Evolutionary conservation across 2,329 filamentous ascomycete species (phyloP).

Genomic region (Ceratocystis harringtonii): DNA sequence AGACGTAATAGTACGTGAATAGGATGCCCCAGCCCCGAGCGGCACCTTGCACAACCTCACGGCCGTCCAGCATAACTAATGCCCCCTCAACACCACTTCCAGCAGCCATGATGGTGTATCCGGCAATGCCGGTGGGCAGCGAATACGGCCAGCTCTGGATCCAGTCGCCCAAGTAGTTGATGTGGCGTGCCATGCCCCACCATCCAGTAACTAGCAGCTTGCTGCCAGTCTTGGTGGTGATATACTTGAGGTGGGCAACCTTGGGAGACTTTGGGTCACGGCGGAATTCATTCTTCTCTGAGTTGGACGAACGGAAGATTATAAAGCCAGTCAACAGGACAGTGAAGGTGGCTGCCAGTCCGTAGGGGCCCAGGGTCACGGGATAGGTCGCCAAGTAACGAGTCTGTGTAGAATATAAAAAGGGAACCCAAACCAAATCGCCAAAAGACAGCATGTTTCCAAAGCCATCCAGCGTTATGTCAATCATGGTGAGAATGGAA

Average conservation of each 20-base stretch:
- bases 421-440: conserved; percentile 85
- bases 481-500: conserved; percentile 82
- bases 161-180: conserved; percentile 96
- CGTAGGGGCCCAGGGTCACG: conserved; percentile 55
- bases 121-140: conserved; percentile 70
- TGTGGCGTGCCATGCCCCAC: conserved; percentile 85
- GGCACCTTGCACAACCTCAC: conserved; percentile 53
- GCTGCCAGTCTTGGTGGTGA: conserved; percentile 69
- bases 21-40: conserved; percentile 72
- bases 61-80: conserved; percentile 42
- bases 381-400: conserved; percentile 77
- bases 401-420: conserved; percentile 70
- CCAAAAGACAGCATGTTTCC: conserved; percentile 92
- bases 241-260: conserved; percentile 67
- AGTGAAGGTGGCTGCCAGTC: conserved; percentile 47
- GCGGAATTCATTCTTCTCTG: conserved; percentile 87
- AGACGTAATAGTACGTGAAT: conserved; percentile 85
- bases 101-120: conserved; percentile 54
- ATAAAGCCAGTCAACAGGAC: conserved; percentile 63
- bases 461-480: conserved; percentile 84
- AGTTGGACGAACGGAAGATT: conserved; percentile 89
- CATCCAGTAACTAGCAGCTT: conserved; percentile 73
- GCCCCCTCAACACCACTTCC: conserved; percentile 36
- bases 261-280: conserved; percentile 68
- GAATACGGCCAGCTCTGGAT: conserved; percentile 84